Evolutionary conservation across 2,329 filamentous ascomycete genomes (phyloP), one percentile per base, ranked within the genome.

Genomic region (Pseudocercospora crystallina): DNA sequence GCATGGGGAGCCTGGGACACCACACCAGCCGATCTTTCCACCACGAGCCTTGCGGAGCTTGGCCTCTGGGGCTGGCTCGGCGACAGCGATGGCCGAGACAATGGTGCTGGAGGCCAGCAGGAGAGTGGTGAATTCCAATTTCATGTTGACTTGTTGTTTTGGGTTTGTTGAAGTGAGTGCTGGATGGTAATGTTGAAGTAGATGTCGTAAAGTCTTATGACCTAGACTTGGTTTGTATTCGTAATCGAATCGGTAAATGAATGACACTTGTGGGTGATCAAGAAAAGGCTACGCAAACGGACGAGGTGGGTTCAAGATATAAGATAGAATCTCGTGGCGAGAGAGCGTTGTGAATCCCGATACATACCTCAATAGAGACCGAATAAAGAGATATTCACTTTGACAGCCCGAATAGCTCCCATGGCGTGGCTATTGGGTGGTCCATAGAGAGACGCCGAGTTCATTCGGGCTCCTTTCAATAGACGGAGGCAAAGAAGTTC

Each of bases 261-360:
- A 51, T 59, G 61, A 61, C 20, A 26, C 57, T 63, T 56, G 49
- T 57, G 48, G 56, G 54, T 61, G 50, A 46, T 53, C 47, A 52
- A 46, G 35, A 34, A 49, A 53, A 47, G 42, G 40, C 38, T 30
- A 51, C 43, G 56, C 46, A 58, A 56, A 53, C 50, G 51, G 53
- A 34, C 31, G 29, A 17, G 32, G 17, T 13, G 30, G 32, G 20
- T 26, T 26, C 38, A 46, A 38, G 43, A 58, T 58, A 58, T 62
- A 58, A 49, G 29, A 49, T 31, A 37, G 34, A 29, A 5, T 49
- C 2, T 29, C 42, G 44, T 26, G 31, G 30, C 31, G 32, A 38
- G 32, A 26, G 32, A 20, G 42, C 5, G 41, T 40, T 15, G 35
- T 13, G 8, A 10, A 20, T 48, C 54, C 37, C 44, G 29, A 57